Evolutionary conservation across 768 basidiomycete genomes (phyloP).

Genomic region (Pleurotus tuber-regium): DNA sequence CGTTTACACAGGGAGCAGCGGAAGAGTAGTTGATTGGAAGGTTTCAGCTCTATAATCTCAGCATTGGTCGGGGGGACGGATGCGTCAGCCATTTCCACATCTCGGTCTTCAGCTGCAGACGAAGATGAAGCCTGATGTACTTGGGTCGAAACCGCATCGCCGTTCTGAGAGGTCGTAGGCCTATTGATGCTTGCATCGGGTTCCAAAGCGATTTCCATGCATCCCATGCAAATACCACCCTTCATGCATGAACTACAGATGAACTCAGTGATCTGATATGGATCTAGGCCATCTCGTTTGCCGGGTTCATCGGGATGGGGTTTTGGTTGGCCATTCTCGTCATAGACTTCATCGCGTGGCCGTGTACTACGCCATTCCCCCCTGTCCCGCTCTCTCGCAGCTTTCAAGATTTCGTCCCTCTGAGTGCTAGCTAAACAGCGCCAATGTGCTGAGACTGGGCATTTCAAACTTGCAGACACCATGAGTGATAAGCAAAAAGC

Average conservation of each 20-base stretch:
- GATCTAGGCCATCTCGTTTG: constrained; percentile 45
- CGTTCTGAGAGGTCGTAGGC: constrained; percentile 3
- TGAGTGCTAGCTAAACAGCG: constrained; percentile 63
- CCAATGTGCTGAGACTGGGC: constrained; percentile 78
- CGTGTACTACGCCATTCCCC: constrained; percentile 32
- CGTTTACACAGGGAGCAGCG: constrained; percentile 84
- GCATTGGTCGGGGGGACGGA: constrained; percentile 12
- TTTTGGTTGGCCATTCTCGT: constrained; percentile 18
- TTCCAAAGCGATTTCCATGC: constrained; percentile 54
- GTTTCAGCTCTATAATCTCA: constrained; percentile 17
- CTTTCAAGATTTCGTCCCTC: constrained; percentile 71
- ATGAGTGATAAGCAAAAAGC: constrained; percentile 12
- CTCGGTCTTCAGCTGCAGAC: constrained; percentile 12
- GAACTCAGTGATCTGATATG: constrained; percentile 72
- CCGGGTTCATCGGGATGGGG: constrained; percentile 29
- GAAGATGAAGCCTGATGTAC: constrained; percentile 9
- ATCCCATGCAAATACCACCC: constrained; percentile 78
- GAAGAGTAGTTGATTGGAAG: constrained; percentile 57
- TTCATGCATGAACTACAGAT: constrained; percentile 74
- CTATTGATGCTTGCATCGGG: constrained; percentile 33
- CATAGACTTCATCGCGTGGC: constrained; percentile 20
- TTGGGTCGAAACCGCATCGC: neutral
- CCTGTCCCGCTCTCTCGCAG: constrained; percentile 52
- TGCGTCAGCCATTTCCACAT: constrained; percentile 36
- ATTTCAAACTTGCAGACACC: constrained; percentile 56